phyloP scores from a whole-genome alignment of 2,329 filamentous ascomycete genomes.

The Pseudocercospora eumusae region DNA sequence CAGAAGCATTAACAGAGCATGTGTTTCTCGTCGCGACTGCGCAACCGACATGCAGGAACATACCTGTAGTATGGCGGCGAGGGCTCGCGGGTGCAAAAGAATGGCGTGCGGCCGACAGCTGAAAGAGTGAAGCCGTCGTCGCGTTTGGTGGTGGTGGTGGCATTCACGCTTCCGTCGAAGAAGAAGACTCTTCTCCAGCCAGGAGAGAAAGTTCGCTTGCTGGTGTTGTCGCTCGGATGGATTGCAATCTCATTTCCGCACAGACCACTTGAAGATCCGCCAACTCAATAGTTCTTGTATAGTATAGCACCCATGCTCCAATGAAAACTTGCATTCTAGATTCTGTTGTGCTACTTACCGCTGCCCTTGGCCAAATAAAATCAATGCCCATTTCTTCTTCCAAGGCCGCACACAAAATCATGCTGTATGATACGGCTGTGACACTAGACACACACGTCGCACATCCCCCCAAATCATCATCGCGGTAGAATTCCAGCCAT shows the following conservation, averaged over 20 bases:
- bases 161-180: background rate
- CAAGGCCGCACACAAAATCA: background rate
- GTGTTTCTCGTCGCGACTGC: background rate
- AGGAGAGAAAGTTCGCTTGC: background rate
- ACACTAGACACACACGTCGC: background rate
- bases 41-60: constrained; percentile 6
- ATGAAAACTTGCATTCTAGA: background rate
- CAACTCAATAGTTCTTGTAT: background rate
- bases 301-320: background rate
- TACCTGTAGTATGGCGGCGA: constrained; percentile 15
- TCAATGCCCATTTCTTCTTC: background rate
- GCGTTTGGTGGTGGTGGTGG: constrained; percentile 10
- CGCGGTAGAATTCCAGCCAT: background rate
- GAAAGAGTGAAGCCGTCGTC: constrained; percentile 63
- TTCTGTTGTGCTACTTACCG: background rate
- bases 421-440: too few relatives aligned
- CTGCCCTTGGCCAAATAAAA: background rate
- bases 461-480: too few relatives aligned
- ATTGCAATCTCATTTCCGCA: constrained; percentile 3
- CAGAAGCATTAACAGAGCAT: background rate
- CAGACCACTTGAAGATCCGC: constrained; percentile 1
- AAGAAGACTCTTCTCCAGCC: background rate
- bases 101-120: constrained; percentile 55
- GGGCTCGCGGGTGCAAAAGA: constrained; percentile 37
- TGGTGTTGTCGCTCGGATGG: background rate